Evolutionary conservation across 2,329 filamentous ascomycete species (phyloP).

Genomic region (Scopulariopsis brevicaulis): DNA sequence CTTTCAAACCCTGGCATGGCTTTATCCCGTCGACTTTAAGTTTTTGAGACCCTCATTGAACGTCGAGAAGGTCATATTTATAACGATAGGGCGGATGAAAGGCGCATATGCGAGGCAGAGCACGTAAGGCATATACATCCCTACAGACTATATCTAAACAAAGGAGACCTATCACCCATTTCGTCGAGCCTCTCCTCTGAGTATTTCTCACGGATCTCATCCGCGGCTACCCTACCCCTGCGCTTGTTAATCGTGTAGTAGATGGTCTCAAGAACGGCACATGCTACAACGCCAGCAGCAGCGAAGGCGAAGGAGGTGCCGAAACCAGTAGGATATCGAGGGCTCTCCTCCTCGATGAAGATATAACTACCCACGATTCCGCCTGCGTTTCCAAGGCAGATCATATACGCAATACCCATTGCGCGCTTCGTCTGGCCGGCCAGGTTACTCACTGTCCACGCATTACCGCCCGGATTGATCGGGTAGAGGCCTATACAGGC

Average conservation of each 20-base stretch:
- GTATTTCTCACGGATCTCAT: constrained; percentile 15
- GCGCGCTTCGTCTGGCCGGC: constrained; percentile 16
- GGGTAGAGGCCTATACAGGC: background rate
- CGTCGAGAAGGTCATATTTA: too few relatives aligned
- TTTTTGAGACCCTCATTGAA: too few relatives aligned
- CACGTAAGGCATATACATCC: too few relatives aligned
- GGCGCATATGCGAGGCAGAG: too few relatives aligned
- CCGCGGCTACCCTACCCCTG: constrained; percentile 11
- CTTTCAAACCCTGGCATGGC: too few relatives aligned
- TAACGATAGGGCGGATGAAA: too few relatives aligned
- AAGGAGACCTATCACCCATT: constrained; percentile 19
- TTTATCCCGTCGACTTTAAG: too few relatives aligned
- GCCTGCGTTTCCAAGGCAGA: constrained; percentile 7
- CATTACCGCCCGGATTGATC: constrained; percentile 12
- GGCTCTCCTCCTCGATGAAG: constrained; percentile 10
- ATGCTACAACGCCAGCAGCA: background rate
- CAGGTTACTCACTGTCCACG: constrained; percentile 18
- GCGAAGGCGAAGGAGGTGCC: constrained; percentile 15
- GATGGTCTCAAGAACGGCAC: background rate
- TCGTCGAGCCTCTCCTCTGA: constrained; percentile 17
- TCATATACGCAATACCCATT: constrained; percentile 17
- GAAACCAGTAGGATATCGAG: constrained; percentile 23
- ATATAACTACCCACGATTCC: constrained; percentile 4
- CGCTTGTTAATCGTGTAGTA: constrained; percentile 11
- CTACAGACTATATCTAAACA: constrained; percentile 17